Conservation (phyloP, 345 rosid species). For the Aegle marmelos region DNA sequence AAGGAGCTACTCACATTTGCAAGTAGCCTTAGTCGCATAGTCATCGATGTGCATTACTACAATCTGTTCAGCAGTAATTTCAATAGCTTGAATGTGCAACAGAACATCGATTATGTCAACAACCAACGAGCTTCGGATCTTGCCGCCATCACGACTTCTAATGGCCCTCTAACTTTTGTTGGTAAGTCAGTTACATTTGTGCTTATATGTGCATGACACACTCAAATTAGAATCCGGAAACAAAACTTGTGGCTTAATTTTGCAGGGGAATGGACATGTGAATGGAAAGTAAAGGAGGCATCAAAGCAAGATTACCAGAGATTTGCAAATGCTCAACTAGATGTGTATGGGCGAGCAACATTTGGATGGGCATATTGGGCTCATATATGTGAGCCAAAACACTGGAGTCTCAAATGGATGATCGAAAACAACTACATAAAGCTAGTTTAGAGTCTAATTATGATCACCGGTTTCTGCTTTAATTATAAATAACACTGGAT, state of each 20-base stretch:
- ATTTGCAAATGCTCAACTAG: constrained; percentile 23
- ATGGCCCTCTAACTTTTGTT: constrained; percentile 27
- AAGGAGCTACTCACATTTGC: constrained; percentile 30
- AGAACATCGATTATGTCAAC: constrained; percentile 26
- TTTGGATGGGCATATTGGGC: constrained; percentile 7
- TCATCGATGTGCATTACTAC: constrained; percentile 42
- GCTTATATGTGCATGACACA: neutral
- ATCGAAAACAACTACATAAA: neutral
- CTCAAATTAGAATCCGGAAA: neutral
- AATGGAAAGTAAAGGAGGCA: constrained; percentile 14
- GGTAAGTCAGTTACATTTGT: constrained; percentile 10
- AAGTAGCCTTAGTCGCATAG: constrained; percentile 12
- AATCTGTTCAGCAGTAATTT: constrained; percentile 15
- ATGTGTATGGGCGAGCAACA: constrained; percentile 21
- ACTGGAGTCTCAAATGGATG: constrained; percentile 8
- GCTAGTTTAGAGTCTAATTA: neutral
- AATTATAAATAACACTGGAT: neutral
- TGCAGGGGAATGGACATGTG: constrained; percentile 38
- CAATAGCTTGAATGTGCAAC: constrained; percentile 8
- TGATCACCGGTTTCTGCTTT: neutral
- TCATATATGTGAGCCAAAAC: neutral
- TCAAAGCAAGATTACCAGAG: constrained; percentile 25
- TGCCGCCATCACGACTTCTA: constrained; percentile 4
- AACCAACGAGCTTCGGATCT: constrained; percentile 22
- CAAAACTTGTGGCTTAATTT: neutral